Base-by-base conservation (phyloP, 2,329 filamentous ascomycete species). In the Trichoderma breve region DNA sequence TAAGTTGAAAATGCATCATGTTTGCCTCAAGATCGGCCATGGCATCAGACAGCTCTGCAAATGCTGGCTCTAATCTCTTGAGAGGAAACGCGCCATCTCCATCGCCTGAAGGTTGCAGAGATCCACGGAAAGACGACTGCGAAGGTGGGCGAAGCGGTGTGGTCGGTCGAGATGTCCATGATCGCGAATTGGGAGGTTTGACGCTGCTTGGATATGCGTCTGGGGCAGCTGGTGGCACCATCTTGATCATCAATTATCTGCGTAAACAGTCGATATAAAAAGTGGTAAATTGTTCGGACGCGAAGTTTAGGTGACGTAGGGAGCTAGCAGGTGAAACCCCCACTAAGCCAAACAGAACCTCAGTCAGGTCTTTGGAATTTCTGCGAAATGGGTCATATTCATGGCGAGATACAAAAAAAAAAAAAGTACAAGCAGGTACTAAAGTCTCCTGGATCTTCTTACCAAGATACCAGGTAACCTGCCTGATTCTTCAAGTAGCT, bases 1-100 rank as follows among this genome's bases (percentile, higher is more conserved):
- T 97, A 74, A 73, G 60, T 47, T 98, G 95, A 76, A 99, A 90
- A 80, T 98, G 94, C 91, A 97, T 94, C 85, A 98, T 94, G 81
- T 99, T 98, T 73, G 94, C 93, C 84, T 99, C 96, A 11, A 99
- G 88, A 77, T 98, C 96, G 28, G 94, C 94, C 89, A 98, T 95
- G 72, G 93, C 92, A 81, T 99, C 96, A 11, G 93, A 92, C 2
- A 99, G 87, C 83, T 99, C 96, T 15, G 94, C 94, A 81, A 99
- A 98, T 15, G 93, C 92, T 0, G 94, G 93, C 80, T 98, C 95
- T 72, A 98, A 91, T 2, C 88, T 84, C 76, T 95, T 93, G 73
- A 98, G 89, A 0, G 94, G 94, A 72, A 91, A 90, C 4, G 87
- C 82, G 4, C 86, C 83, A 60, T 87, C 86, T 43, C 84, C 81